Conservation (phyloP, 495 filamentous ascomycete species). For the Durotheca rogersii region DNA sequence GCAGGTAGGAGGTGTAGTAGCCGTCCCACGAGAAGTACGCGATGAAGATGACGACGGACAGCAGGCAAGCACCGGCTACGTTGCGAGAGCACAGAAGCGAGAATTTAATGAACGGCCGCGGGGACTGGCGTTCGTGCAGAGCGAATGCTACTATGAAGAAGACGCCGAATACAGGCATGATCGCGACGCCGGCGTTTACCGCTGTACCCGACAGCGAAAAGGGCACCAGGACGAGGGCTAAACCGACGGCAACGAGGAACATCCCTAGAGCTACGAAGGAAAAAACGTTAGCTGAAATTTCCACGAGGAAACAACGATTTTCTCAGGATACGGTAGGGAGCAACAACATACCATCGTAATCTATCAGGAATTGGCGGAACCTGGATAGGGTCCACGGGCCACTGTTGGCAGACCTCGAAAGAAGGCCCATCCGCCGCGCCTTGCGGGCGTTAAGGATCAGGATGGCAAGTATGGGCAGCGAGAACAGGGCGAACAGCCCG, state of each 20-base stretch:
- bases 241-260: slow-evolving; percentile 56
- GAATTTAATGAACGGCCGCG: slow-evolving; percentile 62
- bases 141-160: slow-evolving; percentile 57
- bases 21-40: slow-evolving; percentile 68
- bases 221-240: slow-evolving; percentile 64
- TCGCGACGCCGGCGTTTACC: slow-evolving; percentile 49
- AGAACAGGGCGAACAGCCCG: slow-evolving; percentile 39
- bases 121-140: slow-evolving; percentile 57
- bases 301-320: too few species aligned
- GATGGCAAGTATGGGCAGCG: slow-evolving; percentile 41
- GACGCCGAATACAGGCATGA: slow-evolving; percentile 58
- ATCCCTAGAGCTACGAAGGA: slow-evolving; percentile 48
- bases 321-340: too few species aligned
- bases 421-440: slow-evolving; percentile 55
- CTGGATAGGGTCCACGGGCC: slow-evolving; percentile 48
- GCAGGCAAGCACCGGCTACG: slow-evolving; percentile 61
- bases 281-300: too few species aligned
- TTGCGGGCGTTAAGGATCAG: slow-evolving; percentile 59
- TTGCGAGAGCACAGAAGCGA: slow-evolving; percentile 63
- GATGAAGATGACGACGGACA: slow-evolving; percentile 58
- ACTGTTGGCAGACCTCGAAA: slow-evolving; percentile 46
- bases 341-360: slow-evolving; percentile 60
- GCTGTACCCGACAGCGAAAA: slow-evolving; percentile 56
- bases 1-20: slow-evolving; percentile 67
- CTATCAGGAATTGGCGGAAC: slow-evolving; percentile 55